Percentiles rank a stretch among this genome's conserved stretches.
phyloP scores from a whole-genome alignment of 2,329 filamentous ascomycete species.

The Diaporthe aspalathi region DNA sequence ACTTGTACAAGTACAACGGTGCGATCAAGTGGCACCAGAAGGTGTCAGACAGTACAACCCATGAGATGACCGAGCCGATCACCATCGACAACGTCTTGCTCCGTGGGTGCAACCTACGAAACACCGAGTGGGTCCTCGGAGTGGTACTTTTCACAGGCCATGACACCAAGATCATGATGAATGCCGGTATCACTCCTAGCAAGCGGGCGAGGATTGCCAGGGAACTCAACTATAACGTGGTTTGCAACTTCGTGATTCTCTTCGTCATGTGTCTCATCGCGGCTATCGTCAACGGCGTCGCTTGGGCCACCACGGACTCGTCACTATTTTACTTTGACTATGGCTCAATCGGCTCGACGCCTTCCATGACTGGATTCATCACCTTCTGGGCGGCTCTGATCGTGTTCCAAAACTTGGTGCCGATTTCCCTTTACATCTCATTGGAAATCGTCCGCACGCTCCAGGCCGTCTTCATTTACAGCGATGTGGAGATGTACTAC shows the following conservation, averaged over 20 bases:
- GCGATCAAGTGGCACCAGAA: constrained; percentile 88
- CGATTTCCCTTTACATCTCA: constrained; percentile 97
- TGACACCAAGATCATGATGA: constrained; percentile 99
- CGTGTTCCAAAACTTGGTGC: constrained; percentile 97
- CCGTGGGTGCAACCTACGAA: constrained; percentile 91
- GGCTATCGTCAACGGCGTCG: constrained; percentile 84
- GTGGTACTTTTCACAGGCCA: constrained; percentile 94
- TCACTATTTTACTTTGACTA: constrained; percentile 88
- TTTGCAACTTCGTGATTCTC: constrained; percentile 94
- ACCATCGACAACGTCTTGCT: constrained; percentile 95
- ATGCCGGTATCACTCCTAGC: constrained; percentile 92
- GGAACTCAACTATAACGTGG: constrained; percentile 96
- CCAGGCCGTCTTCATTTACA: constrained; percentile 98
- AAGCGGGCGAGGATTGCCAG: constrained; percentile 92
- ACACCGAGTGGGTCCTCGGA: constrained; percentile 95
- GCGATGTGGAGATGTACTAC: constrained; percentile 96
- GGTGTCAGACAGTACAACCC: constrained; percentile 70
- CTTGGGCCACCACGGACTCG: constrained; percentile 80
- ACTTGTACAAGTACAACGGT: constrained; percentile 94
- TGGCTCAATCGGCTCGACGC: constrained; percentile 80
- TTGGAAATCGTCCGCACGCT: constrained; percentile 93
- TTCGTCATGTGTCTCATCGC: constrained; percentile 89
- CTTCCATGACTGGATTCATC: constrained; percentile 88
- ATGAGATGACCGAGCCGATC: constrained; percentile 90
- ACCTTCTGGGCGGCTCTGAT: constrained; percentile 97